Percentiles rank a stretch among this genome's conserved stretches.
Conservation (phyloP, 768 basidiomycete species). For the Infundibulicybe gibba region DNA sequence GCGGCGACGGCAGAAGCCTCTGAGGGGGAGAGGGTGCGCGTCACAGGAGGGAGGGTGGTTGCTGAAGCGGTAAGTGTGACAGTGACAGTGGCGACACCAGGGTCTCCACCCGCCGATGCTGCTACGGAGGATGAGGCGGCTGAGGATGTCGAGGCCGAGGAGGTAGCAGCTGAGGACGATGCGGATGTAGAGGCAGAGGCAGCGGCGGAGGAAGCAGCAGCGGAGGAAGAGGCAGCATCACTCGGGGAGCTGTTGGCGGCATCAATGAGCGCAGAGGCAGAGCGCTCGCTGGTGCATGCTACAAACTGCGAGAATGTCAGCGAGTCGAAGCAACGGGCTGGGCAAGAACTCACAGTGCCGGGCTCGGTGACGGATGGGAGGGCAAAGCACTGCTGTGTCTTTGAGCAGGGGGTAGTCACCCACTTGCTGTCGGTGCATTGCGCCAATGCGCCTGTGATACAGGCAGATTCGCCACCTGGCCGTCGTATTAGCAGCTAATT, state of each 20-base stretch:
- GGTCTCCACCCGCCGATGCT: not conserved
- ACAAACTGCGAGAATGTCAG: constrained; percentile 36
- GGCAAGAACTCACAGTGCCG: constrained; percentile 43
- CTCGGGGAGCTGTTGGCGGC: constrained; percentile 18
- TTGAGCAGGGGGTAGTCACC: constrained; percentile 29
- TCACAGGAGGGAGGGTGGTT: constrained; percentile 29
- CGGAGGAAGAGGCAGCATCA: constrained; percentile 33
- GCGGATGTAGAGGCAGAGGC: constrained; percentile 49
- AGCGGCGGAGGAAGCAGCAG: constrained; percentile 22
- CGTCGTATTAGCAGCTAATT: constrained; percentile 21
- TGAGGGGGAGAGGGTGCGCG: constrained; percentile 38
- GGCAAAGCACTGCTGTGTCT: constrained; percentile 37
- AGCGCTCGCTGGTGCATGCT: constrained; percentile 49
- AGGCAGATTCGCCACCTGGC: constrained; percentile 34
- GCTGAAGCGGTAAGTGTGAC: constrained; percentile 19
- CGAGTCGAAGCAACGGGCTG: constrained; percentile 38
- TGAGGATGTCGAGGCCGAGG: constrained; percentile 1
- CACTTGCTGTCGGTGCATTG: constrained; percentile 40
- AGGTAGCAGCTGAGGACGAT: constrained; percentile 29
- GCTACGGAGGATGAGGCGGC: constrained; percentile 4
- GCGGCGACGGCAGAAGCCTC: constrained; percentile 38
- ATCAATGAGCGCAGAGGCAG: constrained; percentile 40
- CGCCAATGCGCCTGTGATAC: constrained; percentile 36
- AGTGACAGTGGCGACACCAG: constrained; percentile 26
- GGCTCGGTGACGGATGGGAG: constrained; percentile 44